Evolutionary conservation across 2,329 filamentous ascomycete genomes (phyloP).

Genomic region (Albophoma yamanashiensis): DNA sequence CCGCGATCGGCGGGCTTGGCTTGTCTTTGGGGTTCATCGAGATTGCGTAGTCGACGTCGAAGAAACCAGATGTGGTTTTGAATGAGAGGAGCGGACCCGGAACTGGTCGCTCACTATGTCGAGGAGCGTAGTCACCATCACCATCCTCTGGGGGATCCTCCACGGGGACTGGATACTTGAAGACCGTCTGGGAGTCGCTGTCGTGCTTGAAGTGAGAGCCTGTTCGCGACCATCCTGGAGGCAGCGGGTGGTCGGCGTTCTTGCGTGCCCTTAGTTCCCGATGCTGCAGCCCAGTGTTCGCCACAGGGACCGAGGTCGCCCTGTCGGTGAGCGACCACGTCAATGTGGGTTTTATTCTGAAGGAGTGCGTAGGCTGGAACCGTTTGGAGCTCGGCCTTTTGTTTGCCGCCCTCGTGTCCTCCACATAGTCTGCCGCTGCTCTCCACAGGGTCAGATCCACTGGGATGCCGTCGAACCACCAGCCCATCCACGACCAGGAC

Average conservation of each 20-base stretch:
- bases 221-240: slow-evolving; percentile 27
- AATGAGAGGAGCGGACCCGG: slow-evolving; percentile 30
- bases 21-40: slow-evolving; percentile 23
- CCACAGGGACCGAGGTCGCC: slow-evolving; percentile 19
- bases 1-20: slow-evolving; percentile 27
- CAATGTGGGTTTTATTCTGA: slow-evolving; percentile 26
- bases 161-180: slow-evolving; percentile 31
- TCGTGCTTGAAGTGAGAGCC: slow-evolving; percentile 27
- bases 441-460: slow-evolving; percentile 31
- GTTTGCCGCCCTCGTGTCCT: slow-evolving; percentile 21
- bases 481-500: slow-evolving; percentile 37
- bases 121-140: slow-evolving; percentile 17
- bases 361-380: slow-evolving; percentile 24
- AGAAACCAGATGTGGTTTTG: slow-evolving; percentile 24
- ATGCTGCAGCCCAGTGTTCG: slow-evolving; percentile 26
- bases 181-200: slow-evolving; percentile 25
- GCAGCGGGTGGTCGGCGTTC: slow-evolving; percentile 18
- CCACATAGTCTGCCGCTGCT: slow-evolving; percentile 31
- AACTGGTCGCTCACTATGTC: slow-evolving; percentile 17
- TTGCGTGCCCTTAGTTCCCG: slow-evolving; percentile 26
- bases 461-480: slow-evolving; percentile 33
- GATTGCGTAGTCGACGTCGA: slow-evolving; percentile 29
- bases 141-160: slow-evolving; percentile 19
- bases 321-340: slow-evolving; percentile 30
- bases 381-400: slow-evolving; percentile 21